Percentiles rank a stretch among this genome's conserved stretches.
Evolutionary conservation across 2,329 filamentous ascomycete genomes (phyloP).

Genomic region (Leptographium wingfieldii): DNA sequence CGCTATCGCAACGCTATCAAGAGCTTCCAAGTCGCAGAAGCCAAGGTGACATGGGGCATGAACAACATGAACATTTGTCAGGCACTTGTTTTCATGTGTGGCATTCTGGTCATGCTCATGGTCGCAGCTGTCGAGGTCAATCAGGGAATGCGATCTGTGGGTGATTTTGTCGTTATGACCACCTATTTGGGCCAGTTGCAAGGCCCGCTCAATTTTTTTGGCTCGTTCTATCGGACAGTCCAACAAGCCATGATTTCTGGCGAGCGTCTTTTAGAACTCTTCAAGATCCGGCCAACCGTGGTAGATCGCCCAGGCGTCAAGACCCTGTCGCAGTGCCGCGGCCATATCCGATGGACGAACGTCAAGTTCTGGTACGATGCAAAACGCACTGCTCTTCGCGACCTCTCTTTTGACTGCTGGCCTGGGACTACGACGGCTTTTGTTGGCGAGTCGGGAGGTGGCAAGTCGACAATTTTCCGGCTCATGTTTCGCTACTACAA

Average conservation of each 20-base stretch:
- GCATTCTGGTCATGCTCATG: conserved; percentile 58
- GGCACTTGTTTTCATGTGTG: conserved; percentile 67
- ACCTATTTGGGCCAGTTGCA: conserved; percentile 73
- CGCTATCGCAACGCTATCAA: conserved; percentile 60
- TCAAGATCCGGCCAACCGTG: conserved; percentile 91
- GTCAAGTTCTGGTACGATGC: conserved; percentile 86
- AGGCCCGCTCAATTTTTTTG: conserved; percentile 74
- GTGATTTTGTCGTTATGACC: conserved; percentile 60
- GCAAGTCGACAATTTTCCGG: conserved; percentile 93
- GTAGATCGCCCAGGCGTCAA: conserved; percentile 58
- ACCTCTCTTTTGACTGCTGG: conserved; percentile 71
- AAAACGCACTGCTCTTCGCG: conserved; percentile 71
- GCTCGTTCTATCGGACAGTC: conserved; percentile 89
- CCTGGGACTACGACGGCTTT: conserved; percentile 92
- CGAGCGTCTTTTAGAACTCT: conserved; percentile 85
- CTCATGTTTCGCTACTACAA: conserved; percentile 97
- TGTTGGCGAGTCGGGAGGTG: conserved; percentile 91
- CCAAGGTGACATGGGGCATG: conserved; percentile 62
- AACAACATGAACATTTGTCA: conserved; percentile 73
- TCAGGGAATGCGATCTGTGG: conserved; percentile 49
- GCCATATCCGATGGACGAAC: conserved; percentile 75
- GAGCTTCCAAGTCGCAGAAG: conserved; percentile 62
- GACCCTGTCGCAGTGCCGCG: conserved; percentile 55
- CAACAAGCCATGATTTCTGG: conserved; percentile 97
- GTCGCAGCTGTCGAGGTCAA: conserved; percentile 69